These are phyloP conservation scores for Cryptosporidium canis DNA, from an alignment of 169 alveolate species.

Conservation along the genomic window DNA sequence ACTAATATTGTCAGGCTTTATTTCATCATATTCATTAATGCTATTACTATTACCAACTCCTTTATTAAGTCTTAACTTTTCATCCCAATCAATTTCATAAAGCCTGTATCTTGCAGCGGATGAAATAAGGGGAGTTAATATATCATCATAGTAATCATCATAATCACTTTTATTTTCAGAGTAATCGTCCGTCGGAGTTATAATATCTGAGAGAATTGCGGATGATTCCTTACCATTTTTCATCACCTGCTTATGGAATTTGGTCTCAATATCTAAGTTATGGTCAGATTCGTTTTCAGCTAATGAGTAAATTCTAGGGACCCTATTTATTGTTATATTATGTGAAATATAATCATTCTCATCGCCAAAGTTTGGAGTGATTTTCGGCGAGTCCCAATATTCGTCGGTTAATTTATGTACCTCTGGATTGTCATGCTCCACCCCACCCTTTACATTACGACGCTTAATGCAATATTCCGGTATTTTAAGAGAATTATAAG, in stretches of 20 bases:
- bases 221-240: background rate
- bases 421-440: background rate
- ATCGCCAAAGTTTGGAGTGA: constrained; percentile 69
- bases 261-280: background rate
- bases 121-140: constrained; percentile 10
- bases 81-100: constrained; percentile 64
- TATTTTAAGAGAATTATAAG: background rate
- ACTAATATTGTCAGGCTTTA: background rate
- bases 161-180: background rate
- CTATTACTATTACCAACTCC: background rate
- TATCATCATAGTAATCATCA: background rate
- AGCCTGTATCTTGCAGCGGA: constrained; percentile 55
- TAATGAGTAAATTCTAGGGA: constrained; percentile 10
- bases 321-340: background rate
- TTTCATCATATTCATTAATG: background rate
- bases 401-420: background rate
- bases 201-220: background rate
- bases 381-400: constrained; percentile 63
- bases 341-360: background rate
- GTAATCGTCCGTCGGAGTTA: background rate
- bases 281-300: background rate
- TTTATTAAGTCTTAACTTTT: background rate
- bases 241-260: background rate
- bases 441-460: background rate
- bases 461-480: constrained; percentile 37